Conservation (phyloP, 1,139 yeast genomes). For the Sugiyamaella paludigena region DNA sequence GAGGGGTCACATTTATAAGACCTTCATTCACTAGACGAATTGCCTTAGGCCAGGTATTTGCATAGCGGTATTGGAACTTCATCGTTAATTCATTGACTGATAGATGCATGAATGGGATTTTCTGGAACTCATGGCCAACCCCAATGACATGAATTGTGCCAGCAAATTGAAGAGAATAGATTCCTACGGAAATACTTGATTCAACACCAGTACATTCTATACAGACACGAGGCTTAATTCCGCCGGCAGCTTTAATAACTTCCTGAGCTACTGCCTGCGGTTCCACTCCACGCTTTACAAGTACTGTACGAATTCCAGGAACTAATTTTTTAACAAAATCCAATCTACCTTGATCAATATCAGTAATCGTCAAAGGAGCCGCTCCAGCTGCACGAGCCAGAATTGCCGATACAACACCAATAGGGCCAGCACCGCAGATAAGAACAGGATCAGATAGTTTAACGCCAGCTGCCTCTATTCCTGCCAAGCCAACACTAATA, state of each 20-base stretch:
- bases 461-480: slow-evolving; percentile 65
- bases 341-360: slow-evolving; percentile 34
- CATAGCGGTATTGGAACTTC: slow-evolving; percentile 80
- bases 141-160: slow-evolving; percentile 76
- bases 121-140: slow-evolving; percentile 63
- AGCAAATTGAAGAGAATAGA: slow-evolving; percentile 55
- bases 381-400: slow-evolving; percentile 86
- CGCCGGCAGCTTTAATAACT: slow-evolving; percentile 43
- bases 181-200: slow-evolving; percentile 63
- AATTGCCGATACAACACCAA: slow-evolving; percentile 76
- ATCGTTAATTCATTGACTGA: slow-evolving; percentile 67
- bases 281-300: slow-evolving; percentile 29
- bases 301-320: slow-evolving; percentile 36
- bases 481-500: slow-evolving; percentile 82
- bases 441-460: slow-evolving; percentile 71
- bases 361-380: slow-evolving; percentile 61
- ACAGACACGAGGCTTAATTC: slow-evolving; percentile 58
- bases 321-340: slow-evolving; percentile 29
- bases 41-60: slow-evolving; percentile 68
- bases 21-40: slow-evolving; percentile 65
- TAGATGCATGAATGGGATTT: slow-evolving; percentile 72
- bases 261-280: slow-evolving; percentile 41
- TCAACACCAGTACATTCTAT: slow-evolving; percentile 73
- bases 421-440: slow-evolving; percentile 93
- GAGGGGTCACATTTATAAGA: slow-evolving; percentile 57